A percentile compares a stretch with the other conserved stretches of the same genome.
phyloP scores from a whole-genome alignment of 108 stramenopile genomes.

The Skeletonema tropicum region DNA sequence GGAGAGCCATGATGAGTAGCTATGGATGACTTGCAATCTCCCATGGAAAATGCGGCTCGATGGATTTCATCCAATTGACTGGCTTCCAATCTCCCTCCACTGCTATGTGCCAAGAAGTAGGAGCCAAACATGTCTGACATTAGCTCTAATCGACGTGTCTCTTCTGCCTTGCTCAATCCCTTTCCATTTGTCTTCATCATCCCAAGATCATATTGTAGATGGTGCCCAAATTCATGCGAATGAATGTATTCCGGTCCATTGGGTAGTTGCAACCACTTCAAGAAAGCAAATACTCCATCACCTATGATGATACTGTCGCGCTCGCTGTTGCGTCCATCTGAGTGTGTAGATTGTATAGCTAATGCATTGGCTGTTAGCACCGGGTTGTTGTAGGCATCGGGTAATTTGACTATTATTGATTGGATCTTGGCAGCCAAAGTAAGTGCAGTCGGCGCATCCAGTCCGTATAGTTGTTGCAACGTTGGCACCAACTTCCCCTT shows the following conservation, averaged over 20 bases:
- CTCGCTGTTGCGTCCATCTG: slow-evolving; percentile 13
- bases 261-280: slow-evolving; percentile 25
- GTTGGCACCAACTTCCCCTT: slow-evolving; percentile 24
- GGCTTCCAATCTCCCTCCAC: slow-evolving; percentile 23
- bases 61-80: slow-evolving; percentile 8
- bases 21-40: slow-evolving; percentile 26
- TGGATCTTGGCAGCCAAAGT: slow-evolving; percentile 27
- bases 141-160: slow-evolving; percentile 29
- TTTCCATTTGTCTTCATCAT: not conserved
- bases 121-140: slow-evolving; percentile 46
- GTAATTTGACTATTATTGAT: slow-evolving; percentile 17
- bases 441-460: slow-evolving; percentile 11
- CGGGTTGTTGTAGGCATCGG: slow-evolving; percentile 37
- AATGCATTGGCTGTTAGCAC: slow-evolving; percentile 37
- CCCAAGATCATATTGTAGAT: slow-evolving; percentile 39
- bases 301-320: slow-evolving; percentile 37
- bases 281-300: slow-evolving; percentile 38
- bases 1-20: slow-evolving; percentile 46
- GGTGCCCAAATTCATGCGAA: slow-evolving; percentile 40
- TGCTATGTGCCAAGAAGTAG: slow-evolving; percentile 25
- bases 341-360: slow-evolving; percentile 17
- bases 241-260: slow-evolving; percentile 47
- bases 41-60: slow-evolving; percentile 35
- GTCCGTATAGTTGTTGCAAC: slow-evolving; percentile 26
- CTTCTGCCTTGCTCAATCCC: slow-evolving; percentile 9